Percentiles rank a stretch among this genome's conserved stretches.
Conservation (phyloP, 2,329 filamentous ascomycete species). For the Stagonosporopsis cucurbitacearum region DNA sequence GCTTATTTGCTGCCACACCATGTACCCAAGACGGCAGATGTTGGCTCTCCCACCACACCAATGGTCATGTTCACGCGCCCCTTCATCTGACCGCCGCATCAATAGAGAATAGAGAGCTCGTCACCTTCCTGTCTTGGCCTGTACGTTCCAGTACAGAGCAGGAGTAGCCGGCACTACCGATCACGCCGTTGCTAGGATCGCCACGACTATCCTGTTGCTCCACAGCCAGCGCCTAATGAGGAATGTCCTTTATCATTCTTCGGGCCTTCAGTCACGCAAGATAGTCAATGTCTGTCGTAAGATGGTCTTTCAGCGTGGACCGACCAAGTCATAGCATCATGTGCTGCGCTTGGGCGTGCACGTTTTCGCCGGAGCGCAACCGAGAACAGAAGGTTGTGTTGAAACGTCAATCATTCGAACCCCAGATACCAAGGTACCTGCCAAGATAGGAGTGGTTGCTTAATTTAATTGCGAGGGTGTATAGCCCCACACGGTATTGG, state of each 20-base stretch:
- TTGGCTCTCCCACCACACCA: conserved; percentile 10
- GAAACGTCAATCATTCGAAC: conserved; percentile 24
- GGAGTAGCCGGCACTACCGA: conserved; percentile 6
- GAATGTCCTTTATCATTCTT: conserved; percentile 2
- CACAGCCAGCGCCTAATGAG: conserved; percentile 7
- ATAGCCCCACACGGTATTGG: conserved; percentile 24
- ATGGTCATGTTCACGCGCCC: conserved; percentile 10
- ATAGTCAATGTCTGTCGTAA: conserved; percentile 15
- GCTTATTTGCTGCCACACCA: conserved; percentile 26
- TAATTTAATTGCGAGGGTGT: conserved; percentile 35
- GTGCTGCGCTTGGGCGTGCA: conserved; percentile 5
- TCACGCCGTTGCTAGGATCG: conserved; percentile 14
- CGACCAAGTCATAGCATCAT: conserved; percentile 13
- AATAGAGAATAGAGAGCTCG: conserved; percentile 12
- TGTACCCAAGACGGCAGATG: conserved; percentile 1
- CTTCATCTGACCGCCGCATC: conserved; percentile 8
- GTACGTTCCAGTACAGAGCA: conserved; percentile 7
- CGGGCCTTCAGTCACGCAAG: conserved; percentile 20
- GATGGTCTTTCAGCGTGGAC: conserved; percentile 6
- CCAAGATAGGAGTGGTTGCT: conserved; percentile 40
- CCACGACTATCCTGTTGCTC: conserved; percentile 5
- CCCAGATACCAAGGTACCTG: conserved; percentile 34
- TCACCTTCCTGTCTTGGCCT: conserved; percentile 13
- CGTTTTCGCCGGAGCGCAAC: conserved; percentile 24
- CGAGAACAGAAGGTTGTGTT: conserved; percentile 38